These are phyloP conservation scores for Syzygium oleosum DNA, from an alignment of 345 rosid genomes.

Conservation along the genomic window DNA sequence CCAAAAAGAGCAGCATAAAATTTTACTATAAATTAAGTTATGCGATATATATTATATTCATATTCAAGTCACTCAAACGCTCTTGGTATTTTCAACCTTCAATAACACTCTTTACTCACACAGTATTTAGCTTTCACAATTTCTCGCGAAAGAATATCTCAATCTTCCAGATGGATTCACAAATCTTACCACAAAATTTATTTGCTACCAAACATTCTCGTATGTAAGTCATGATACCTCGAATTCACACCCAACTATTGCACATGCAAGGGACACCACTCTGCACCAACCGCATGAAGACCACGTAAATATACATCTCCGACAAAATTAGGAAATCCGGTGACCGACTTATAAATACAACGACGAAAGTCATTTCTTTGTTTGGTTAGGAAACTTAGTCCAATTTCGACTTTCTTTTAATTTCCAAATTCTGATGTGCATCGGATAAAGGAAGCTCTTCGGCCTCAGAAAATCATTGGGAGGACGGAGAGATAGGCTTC, in stretches of 20 bases:
- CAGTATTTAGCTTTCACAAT: not conserved
- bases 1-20: not conserved
- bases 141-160: not conserved
- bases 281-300: not conserved
- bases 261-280: not conserved
- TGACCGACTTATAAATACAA: too few relatives aligned
- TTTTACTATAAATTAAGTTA: not conserved
- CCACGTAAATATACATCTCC: not conserved
- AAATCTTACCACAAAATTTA: not conserved
- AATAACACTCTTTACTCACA: not conserved
- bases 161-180: not conserved
- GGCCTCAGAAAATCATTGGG: too few relatives aligned
- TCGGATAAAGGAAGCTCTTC: too few relatives aligned
- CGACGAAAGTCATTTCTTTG: not conserved
- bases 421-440: too few relatives aligned
- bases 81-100: rapidly evolving
- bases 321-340: too few relatives aligned
- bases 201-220: not conserved
- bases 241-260: not conserved
- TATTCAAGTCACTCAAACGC: not conserved
- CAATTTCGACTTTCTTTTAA: too few relatives aligned
- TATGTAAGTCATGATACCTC: not conserved
- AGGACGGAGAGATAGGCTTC: too few relatives aligned
- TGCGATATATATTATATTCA: not conserved
- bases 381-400: not conserved